Base-by-base conservation (phyloP, 257 asterid species). In the Solanum verrucosum region DNA sequence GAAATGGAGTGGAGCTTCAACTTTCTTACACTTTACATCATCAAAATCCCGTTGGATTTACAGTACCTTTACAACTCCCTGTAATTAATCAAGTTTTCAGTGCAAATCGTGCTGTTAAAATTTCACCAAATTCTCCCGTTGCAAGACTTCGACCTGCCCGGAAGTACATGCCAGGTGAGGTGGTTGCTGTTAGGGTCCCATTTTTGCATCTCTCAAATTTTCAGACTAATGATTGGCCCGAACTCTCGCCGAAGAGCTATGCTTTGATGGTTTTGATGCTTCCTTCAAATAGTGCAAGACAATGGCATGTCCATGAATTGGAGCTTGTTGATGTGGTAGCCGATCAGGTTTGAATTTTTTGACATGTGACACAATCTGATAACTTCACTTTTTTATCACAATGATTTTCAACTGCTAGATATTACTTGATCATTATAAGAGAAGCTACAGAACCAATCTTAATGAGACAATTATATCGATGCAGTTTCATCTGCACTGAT, bases 291-390 rank as follows among this genome's bases (percentile, higher is more conserved):
- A 96, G 99, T 91, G 99, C 98, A 59, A 93, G 99, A 91, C 96
- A 96, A 87, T 97, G 99, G 99, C 99, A 95, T 86, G 93, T 90
- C 83, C 99, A 97, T 79, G 99, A 97, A 91, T 71, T 97, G 93
- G 99, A 97, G 93, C 99, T 97, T 90, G 99, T 97, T 59, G 98
- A 97, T 92, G 99, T 96, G 49, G 99, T 97, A 85, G 99, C 99
- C 1, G 99, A 97, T 86, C 99, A 97, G 99, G 99, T 96, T 89
- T 27, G 92, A 83, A 6, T 84, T 65, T 40, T 74, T 60, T 4
- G 81, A 79, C 59, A 9, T 15, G 23, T 73, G 37, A 71, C 11
- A 52, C 21, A 49, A 82, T 46, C 29, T 81, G 18, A 25, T 79
- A 13, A 18, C 85, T 5, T 49, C 68, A 59, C 27, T 21, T 81